A percentile compares a stretch with the other conserved stretches of the same genome.
These are phyloP conservation scores for Chondrus crispus DNA, from an alignment of 23 red algal species.

Conservation along the genomic window DNA sequence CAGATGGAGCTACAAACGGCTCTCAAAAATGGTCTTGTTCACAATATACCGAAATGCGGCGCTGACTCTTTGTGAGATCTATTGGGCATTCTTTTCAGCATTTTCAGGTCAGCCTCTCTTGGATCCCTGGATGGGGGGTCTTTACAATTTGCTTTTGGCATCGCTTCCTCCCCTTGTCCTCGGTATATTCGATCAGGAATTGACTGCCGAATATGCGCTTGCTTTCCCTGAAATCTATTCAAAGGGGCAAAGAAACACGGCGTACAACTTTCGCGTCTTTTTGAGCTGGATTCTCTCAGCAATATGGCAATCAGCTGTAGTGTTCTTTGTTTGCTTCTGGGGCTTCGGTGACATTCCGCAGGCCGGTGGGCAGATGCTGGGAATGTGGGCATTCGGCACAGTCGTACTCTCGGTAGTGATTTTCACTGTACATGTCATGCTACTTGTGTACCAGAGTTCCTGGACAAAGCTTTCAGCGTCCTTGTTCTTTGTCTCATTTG, in stretches of 20 bases:
- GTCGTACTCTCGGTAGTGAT: constrained; percentile 50
- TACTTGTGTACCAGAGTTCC: constrained; percentile 61
- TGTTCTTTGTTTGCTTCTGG: constrained; percentile 65
- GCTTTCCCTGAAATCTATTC: constrained; percentile 85
- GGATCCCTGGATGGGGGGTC: constrained; percentile 83
- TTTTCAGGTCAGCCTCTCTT: constrained; percentile 84
- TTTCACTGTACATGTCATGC: constrained; percentile 42
- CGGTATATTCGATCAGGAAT: constrained; percentile 89
- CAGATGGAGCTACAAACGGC: constrained; percentile 91
- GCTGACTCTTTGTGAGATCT: constrained; percentile 73
- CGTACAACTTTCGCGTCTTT: constrained; percentile 68
- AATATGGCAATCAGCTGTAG: constrained; percentile 81
- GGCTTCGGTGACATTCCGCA: constrained; percentile 57
- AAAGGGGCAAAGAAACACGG: constrained; percentile 73
- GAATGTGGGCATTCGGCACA: constrained; percentile 65
- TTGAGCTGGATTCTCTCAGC: constrained; percentile 65
- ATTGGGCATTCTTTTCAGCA: constrained; percentile 64
- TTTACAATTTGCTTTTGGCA: constrained; percentile 90
- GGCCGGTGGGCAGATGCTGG: constrained; percentile 56
- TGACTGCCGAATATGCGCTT: constrained; percentile 76
- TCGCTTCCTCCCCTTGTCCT: constrained; percentile 78
- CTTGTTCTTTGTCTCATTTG: constrained; percentile 44
- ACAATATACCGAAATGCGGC: constrained; percentile 91
- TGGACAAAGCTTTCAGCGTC: constrained; percentile 61
- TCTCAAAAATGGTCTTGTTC: constrained; percentile 74